Evolutionary conservation across 768 basidiomycete species (phyloP).

Genomic region (Russula vinacea): DNA sequence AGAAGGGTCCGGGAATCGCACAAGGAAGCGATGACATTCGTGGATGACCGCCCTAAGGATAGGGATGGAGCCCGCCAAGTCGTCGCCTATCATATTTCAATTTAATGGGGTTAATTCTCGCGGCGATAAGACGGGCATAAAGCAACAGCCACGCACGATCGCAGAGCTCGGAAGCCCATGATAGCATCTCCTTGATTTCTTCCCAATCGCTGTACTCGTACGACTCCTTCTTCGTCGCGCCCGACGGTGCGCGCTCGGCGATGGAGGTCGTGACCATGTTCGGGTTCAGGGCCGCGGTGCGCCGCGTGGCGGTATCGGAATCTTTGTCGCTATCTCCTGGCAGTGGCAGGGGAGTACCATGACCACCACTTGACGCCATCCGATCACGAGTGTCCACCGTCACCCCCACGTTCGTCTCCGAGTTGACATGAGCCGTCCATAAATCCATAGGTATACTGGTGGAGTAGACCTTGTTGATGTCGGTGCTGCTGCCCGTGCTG

Average conservation of each 20-base stretch:
- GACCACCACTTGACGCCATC: too few relatives aligned
- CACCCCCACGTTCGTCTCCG: neutral
- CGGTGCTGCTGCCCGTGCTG: conserved; percentile 9
- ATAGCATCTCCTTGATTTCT: conserved; percentile 57
- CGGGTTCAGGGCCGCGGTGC: conserved; percentile 2
- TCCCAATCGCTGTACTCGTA: conserved; percentile 56
- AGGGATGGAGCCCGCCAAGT: conserved; percentile 49
- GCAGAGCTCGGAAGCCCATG: conserved; percentile 53
- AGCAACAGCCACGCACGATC: conserved; percentile 46
- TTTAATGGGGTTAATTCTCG: neutral
- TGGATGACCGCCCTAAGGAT: conserved; percentile 62
- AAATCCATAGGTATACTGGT: conserved; percentile 15
- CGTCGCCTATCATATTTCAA: conserved; percentile 31
- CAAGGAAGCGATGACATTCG: conserved; percentile 63
- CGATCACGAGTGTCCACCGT: neutral
- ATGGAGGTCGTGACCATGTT: conserved; percentile 28
- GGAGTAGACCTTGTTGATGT: neutral
- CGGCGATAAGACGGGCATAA: conserved; percentile 7
- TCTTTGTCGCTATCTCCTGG: neutral
- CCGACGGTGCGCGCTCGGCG: conserved; percentile 8
- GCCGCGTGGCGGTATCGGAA: neutral
- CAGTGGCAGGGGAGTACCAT: neutral
- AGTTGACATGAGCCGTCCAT: conserved; percentile 19
- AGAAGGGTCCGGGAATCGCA: conserved; percentile 55
- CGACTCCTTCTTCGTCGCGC: conserved; percentile 3